Conservation (phyloP, 2,329 filamentous ascomycete species). For the Sporothrix luriei region DNA sequence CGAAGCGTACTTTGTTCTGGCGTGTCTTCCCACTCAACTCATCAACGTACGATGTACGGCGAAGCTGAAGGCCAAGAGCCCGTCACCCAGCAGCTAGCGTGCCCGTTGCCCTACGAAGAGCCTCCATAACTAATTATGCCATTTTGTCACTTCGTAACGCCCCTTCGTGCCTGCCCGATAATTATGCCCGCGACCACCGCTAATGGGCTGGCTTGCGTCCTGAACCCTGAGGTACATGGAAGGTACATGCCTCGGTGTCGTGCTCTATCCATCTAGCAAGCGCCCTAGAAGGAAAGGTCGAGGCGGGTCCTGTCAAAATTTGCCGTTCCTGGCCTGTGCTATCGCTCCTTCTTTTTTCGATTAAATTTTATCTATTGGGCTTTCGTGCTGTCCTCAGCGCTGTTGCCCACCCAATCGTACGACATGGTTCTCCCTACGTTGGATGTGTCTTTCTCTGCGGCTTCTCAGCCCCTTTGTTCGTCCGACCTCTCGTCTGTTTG, state of each 20-base stretch:
- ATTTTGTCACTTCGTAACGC: no score
- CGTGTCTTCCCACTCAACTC: background rate
- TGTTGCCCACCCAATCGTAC: background rate
- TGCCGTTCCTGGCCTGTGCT: background rate
- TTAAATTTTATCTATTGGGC: background rate
- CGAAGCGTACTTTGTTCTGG: background rate
- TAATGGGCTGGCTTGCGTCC: background rate
- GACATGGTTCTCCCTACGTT: no score
- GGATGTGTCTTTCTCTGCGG: background rate
- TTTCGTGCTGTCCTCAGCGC: constrained; percentile 8
- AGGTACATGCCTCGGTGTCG: background rate
- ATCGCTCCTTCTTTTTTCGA: background rate
- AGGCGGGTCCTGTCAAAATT: constrained; percentile 14
- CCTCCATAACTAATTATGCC: background rate
- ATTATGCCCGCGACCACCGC: background rate
- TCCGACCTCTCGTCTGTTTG: constrained; percentile 10
- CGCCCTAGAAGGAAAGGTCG: constrained; percentile 7
- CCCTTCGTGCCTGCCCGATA: constrained; percentile 7
- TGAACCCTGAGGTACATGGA: background rate
- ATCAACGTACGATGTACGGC: background rate
- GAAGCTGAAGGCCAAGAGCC: background rate
- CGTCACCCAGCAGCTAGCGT: background rate
- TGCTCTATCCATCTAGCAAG: background rate
- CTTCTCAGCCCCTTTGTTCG: constrained; percentile 23
- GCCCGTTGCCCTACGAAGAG: background rate